Percentiles rank a stretch among this genome's conserved stretches.
These are phyloP conservation scores for Elsinoe necatrix DNA, from an alignment of 2,329 filamentous ascomycete species.

Conservation along the genomic window DNA sequence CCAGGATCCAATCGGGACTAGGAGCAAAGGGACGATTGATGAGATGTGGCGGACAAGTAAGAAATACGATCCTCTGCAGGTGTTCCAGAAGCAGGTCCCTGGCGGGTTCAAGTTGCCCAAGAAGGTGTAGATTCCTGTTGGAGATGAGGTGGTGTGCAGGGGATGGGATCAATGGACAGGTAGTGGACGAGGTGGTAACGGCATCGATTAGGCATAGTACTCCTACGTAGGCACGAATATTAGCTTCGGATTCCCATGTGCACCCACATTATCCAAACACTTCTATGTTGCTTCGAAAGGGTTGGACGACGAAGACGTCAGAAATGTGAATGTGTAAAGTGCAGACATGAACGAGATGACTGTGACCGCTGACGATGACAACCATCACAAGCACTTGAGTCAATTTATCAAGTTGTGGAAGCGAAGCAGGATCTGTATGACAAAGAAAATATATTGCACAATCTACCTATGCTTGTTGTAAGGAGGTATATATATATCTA, in stretches of 20 bases:
- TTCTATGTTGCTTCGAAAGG: too few relatives aligned
- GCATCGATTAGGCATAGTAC: not conserved
- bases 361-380: too few relatives aligned
- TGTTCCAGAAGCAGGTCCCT: constrained; percentile 22
- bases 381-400: not conserved
- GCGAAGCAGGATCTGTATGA: not conserved
- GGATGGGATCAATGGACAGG: not conserved
- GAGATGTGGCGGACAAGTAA: constrained; percentile 26
- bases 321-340: too few relatives aligned
- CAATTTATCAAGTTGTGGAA: not conserved
- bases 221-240: not conserved
- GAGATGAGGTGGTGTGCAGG: not conserved
- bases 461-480: not conserved
- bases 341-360: too few relatives aligned
- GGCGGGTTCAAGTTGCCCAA: constrained; percentile 21
- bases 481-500: not conserved
- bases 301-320: too few relatives aligned
- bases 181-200: not conserved
- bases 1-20: constrained; percentile 21
- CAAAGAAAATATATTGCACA: not conserved
- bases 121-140: not conserved
- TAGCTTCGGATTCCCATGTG: not conserved
- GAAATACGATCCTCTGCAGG: constrained; percentile 21
- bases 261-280: too few relatives aligned
- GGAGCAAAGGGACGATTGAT: constrained; percentile 17